phyloP scores from a whole-genome alignment of 768 basidiomycete genomes.

The Kwoniella mangroviensis region DNA sequence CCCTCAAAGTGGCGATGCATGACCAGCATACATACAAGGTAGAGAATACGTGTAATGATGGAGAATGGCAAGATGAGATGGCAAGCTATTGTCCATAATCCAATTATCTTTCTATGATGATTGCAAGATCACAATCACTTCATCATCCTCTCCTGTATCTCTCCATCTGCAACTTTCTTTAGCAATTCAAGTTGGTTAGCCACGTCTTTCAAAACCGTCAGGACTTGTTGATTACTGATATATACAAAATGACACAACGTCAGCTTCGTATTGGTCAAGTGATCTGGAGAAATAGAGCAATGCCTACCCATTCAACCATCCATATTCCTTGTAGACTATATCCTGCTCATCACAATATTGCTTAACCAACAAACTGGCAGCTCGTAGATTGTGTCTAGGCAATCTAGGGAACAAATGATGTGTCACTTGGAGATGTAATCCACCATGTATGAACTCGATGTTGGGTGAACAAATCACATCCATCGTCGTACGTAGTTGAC shows the following conservation, averaged over 20 bases:
- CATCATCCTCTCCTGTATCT: constrained; percentile 58
- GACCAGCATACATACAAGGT: too few relatives aligned
- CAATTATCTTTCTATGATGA: too few relatives aligned
- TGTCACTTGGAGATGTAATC: constrained; percentile 95
- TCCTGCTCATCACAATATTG: constrained; percentile 77
- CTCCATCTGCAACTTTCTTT: constrained; percentile 76
- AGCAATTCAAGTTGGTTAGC: constrained; percentile 86
- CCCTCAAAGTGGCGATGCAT: too few relatives aligned
- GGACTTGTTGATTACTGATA: constrained; percentile 71
- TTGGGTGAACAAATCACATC: constrained; percentile 87
- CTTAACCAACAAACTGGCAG: constrained; percentile 82
- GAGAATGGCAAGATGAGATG: too few relatives aligned
- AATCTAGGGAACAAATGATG: constrained; percentile 96
- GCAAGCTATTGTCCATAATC: too few relatives aligned
- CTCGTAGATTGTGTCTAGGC: constrained; percentile 86
- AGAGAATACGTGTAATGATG: too few relatives aligned
- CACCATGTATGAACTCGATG: constrained; percentile 90
- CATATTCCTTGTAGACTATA: constrained; percentile 86
- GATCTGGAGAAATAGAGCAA: neutral
- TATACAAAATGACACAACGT: neutral
- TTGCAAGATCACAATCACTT: neutral
- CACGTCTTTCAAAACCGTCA: constrained; percentile 79
- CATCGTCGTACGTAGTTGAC: constrained; percentile 95
- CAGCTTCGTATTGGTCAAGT: neutral
- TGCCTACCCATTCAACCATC: constrained; percentile 71